Evolutionary conservation across 1,284 basidiomycete genomes (phyloP).

Genomic region (Tilletia indica): DNA sequence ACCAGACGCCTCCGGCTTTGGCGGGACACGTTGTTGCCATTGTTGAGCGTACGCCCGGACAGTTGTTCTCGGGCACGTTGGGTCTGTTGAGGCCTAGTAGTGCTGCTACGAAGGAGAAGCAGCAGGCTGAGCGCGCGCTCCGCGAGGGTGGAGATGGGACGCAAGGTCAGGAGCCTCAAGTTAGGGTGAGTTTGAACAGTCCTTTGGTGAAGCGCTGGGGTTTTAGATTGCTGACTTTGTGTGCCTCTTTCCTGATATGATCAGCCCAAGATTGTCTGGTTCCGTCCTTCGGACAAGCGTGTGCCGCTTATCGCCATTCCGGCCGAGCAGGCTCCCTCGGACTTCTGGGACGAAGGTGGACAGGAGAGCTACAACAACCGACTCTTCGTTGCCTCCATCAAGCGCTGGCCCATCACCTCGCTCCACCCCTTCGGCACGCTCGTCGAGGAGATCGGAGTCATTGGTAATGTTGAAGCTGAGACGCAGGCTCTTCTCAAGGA

Average conservation of each 20-base stretch:
- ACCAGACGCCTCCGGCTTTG: constrained; percentile 59
- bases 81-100: constrained; percentile 93
- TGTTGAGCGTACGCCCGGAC: constrained; percentile 96
- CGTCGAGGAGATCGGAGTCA: constrained; percentile 96
- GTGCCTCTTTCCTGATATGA: too few species aligned
- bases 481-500: constrained; percentile 96
- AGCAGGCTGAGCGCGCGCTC: constrained; percentile 93
- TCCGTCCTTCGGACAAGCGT: constrained; percentile 98
- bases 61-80: constrained; percentile 94
- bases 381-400: constrained; percentile 96
- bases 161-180: constrained; percentile 67
- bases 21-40: constrained; percentile 98
- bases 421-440: constrained; percentile 98
- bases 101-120: constrained; percentile 98
- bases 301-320: constrained; percentile 98
- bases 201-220: too few species aligned
- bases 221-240: too few species aligned
- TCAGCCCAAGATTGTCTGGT: constrained; percentile 99
- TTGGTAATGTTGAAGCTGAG: constrained; percentile 95
- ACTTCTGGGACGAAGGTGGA: constrained; percentile 85
- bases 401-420: constrained; percentile 81
- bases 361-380: constrained; percentile 79
- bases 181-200: background rate
- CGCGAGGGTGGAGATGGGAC: constrained; percentile 77
- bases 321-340: constrained; percentile 87